Evolutionary conservation across 1,284 basidiomycete species (phyloP), one percentile per base, ranked within the genome.

Genomic region (Anthracocystis walkeri): DNA sequence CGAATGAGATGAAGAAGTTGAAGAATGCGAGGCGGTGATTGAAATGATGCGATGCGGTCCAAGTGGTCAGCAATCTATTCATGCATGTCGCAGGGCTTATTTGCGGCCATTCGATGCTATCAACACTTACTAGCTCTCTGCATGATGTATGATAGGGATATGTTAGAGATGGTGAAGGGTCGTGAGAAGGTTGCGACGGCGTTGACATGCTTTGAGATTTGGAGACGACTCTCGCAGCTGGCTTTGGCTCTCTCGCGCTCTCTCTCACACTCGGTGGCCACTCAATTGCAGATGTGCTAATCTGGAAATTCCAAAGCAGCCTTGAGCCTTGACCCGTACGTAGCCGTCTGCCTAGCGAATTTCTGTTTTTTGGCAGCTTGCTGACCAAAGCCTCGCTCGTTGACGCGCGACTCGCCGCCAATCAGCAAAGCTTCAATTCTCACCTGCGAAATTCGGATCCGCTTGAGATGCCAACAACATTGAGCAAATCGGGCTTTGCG

Each of bases 51-150:
- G 41, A 18, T 35, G 29, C 45, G 41, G 46, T 29, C 25, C 20
- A 7, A 45, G 16, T 55, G 44, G 48, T 68, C 60, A 58, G 55
- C 52, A 27, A n/a, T 31, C 33, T 56, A 50, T n/a, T 52, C 54
- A 20, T n/a, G 25, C n/a, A 18, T 40, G n/a, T 16, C 49, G 48
- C 14, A 14, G 20, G 18, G 1, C 18, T 27, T 48, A 7, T 12
- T 21, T 41, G 35, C 12, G 1, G 12, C 35, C 35, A 14, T 3
- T 14, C 4, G 35, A n/a, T 18, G 27, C 18, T 29, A 0, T 35
- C 11, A 49, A 23, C 50, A 71, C 68, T 71, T 57, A 71, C 68
- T 65, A 62, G 68, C 68, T 71, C 68, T 65, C 58, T 71, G 68
- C 68, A 71, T 71, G 68, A 52, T 65, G 68, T 50, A 58, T 61